Base-by-base conservation (phyloP, 2,329 filamentous ascomycete genomes). In the Cladosporium phlei region DNA sequence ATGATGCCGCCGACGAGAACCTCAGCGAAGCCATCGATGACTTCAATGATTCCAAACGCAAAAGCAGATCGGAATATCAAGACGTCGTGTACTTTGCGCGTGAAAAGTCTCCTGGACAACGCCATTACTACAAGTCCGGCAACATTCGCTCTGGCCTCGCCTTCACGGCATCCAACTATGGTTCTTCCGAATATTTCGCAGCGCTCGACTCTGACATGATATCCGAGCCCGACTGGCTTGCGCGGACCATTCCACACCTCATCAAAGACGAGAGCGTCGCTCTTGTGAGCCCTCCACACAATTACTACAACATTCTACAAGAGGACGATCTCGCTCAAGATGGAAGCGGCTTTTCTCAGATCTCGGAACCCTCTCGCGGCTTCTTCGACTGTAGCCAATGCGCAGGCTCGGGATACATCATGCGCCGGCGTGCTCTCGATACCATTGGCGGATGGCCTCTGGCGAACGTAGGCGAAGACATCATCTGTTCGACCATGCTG, bases 51-150 rank as follows among this genome's bases (percentile, higher is more conserved):
- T 10, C 21, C 8, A 5, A 8, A 8, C 10, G 10, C 16, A n/a
- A 19, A 8, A 19, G 14, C 8, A 28, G 22, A 5, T 11, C 28
- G 6, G 24, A 14, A 0, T 12, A 35, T 14, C 29, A 34, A 10
- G 21, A 48, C 12, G 42, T 53, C 2, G 22, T 47, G 3, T 50
- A 52, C 29, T 25, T 35, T 3, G 12, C 38, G 8, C 38, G 51
- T 1, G 19, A 33, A n/a, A 53, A 51, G 30, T 11, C 38, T 7
- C 16, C 34, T 4, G 34, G 24, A 4, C 5, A 40, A 5, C 40
- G 30, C 2, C 49, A 51, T 24, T 42, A 46, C 11, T 49, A 46
- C 34, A 53, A 53, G 25, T 38, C 51, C 12, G 46, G 49, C 11
- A 53, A 53, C 32, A 28, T 53, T 10, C 39, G 37, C 17, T 22